These are phyloP conservation scores for Zalaria sp. DNA, from an alignment of 2,329 filamentous ascomycete genomes.

Conservation along the genomic window DNA sequence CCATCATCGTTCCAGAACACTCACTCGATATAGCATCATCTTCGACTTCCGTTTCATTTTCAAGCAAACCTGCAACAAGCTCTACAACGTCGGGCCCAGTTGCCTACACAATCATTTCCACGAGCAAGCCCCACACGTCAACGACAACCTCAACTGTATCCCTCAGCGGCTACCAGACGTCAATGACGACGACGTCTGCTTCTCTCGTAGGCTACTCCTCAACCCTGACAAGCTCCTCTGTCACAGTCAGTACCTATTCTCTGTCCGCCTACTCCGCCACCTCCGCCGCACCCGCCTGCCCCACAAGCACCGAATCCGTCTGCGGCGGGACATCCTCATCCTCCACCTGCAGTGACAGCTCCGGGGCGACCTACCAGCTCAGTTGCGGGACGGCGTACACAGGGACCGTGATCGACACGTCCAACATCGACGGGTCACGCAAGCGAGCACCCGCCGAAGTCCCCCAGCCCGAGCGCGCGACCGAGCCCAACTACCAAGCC, in stretches of 20 bases:
- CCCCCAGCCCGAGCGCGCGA: conserved; percentile 6
- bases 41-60: not conserved
- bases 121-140: not conserved
- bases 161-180: too few species aligned
- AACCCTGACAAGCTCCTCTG: too few species aligned
- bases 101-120: not conserved
- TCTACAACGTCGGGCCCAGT: too few species aligned
- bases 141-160: too few species aligned
- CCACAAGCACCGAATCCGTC: conserved; percentile 2
- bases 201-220: too few species aligned
- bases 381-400: conserved; percentile 10
- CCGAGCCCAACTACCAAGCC: conserved; percentile 7
- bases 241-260: too few species aligned
- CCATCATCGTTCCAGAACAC: too few species aligned
- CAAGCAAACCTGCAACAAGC: not conserved
- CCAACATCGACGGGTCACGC: conserved; percentile 1
- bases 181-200: too few species aligned
- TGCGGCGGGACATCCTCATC: not conserved
- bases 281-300: conserved; percentile 4
- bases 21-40: too few species aligned
- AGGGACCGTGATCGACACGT: conserved; percentile 10
- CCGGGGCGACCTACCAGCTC: conserved; percentile 11
- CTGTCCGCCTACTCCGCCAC: not conserved
- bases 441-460: not conserved
- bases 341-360: conserved; percentile 2